Evolutionary conservation across 345 rosid species (phyloP).

Genomic region (Raphanus sativus): DNA sequence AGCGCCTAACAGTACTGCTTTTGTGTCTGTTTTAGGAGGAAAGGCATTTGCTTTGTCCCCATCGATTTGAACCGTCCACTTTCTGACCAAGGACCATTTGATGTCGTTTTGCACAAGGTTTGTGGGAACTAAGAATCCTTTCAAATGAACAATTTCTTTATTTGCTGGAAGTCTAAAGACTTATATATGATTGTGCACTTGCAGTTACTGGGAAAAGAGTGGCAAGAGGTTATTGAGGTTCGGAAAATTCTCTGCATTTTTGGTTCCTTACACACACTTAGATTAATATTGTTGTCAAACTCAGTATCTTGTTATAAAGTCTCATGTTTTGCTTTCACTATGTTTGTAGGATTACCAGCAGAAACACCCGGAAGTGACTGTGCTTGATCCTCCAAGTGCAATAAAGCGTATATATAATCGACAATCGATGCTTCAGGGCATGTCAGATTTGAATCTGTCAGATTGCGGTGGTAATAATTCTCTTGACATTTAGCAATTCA

Average conservation of each 20-base stretch:
- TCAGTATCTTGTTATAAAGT: not conserved
- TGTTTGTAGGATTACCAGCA: constrained; percentile 68
- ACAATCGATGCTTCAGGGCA: constrained; percentile 89
- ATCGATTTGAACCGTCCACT: constrained; percentile 65
- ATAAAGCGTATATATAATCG: constrained; percentile 71
- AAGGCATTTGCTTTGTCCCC: constrained; percentile 75
- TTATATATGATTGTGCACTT: constrained; percentile 34
- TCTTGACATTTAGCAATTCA: not conserved
- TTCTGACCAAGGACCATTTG: constrained; percentile 93
- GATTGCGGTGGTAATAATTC: constrained; percentile 53
- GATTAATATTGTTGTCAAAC: not conserved
- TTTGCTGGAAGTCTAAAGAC: constrained; percentile 34
- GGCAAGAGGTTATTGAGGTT: constrained; percentile 58
- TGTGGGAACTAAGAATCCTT: constrained; percentile 20
- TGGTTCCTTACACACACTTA: not conserved
- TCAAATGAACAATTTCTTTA: not conserved
- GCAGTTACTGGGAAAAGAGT: constrained; percentile 77
- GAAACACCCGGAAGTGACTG: constrained; percentile 75
- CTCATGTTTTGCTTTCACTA: constrained; percentile 31
- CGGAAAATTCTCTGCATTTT: not conserved
- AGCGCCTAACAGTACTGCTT: constrained; percentile 7
- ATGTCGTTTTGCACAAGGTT: constrained; percentile 82
- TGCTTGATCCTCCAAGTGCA: constrained; percentile 87
- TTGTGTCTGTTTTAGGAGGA: constrained; percentile 56
- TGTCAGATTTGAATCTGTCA: constrained; percentile 66